Evolutionary conservation across 73 alveolate species (phyloP).

Genomic region (Blepharisma japonicum): DNA sequence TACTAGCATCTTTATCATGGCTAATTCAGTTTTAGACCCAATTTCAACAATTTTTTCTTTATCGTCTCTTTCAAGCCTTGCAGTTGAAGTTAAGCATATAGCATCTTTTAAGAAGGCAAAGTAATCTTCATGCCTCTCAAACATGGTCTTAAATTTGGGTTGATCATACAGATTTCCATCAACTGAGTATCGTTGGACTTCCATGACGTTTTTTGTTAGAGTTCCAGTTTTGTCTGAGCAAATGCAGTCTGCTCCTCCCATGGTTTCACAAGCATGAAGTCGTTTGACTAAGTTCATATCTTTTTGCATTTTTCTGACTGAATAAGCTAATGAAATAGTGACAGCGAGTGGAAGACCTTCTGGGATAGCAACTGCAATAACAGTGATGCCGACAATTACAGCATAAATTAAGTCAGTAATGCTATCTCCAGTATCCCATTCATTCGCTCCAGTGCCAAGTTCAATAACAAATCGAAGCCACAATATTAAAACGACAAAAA

Average conservation of each 20-base stretch:
- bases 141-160: not conserved
- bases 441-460: constrained; percentile 28
- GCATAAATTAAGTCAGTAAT: constrained; percentile 36
- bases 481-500: constrained; percentile 70
- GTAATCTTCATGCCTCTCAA: constrained; percentile 12
- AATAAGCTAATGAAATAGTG: constrained; percentile 82
- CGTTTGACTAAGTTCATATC: constrained; percentile 81
- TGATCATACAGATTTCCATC: constrained; percentile 3
- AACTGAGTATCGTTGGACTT: constrained; percentile 48
- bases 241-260: constrained; percentile 93
- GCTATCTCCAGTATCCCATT: constrained; percentile 31
- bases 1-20: constrained; percentile 56
- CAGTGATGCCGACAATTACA: constrained; percentile 79
- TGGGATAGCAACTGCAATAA: constrained; percentile 90
- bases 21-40: constrained; percentile 82
- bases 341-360: constrained; percentile 97
- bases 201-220: constrained; percentile 81
- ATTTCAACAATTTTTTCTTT: constrained; percentile 42
- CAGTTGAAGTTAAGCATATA: constrained; percentile 29
- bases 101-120: constrained; percentile 26
- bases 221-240: constrained; percentile 95
- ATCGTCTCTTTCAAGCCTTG: constrained; percentile 20
- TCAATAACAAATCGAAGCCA: constrained; percentile 66
- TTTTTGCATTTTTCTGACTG: constrained; percentile 85
- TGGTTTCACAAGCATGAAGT: constrained; percentile 83